Percentiles rank a stretch among this genome's conserved stretches.
Conservation (phyloP, 306 rosid genomes). For the Quercus alba region DNA sequence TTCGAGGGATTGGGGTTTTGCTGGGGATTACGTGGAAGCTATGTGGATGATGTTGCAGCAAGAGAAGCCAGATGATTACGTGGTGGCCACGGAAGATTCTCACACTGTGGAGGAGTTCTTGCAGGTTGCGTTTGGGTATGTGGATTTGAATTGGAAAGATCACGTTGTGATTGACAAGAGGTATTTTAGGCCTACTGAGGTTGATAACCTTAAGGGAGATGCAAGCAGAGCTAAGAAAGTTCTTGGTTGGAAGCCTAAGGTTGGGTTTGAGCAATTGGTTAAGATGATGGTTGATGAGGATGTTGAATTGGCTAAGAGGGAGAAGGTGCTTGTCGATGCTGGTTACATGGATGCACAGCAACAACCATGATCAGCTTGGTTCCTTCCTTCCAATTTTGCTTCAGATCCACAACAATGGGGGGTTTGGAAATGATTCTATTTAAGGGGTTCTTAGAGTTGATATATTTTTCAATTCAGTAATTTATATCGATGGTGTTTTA, state of each 20-base stretch:
- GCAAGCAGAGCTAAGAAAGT: slow-evolving; percentile 74
- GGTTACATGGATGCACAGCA: slow-evolving; percentile 98
- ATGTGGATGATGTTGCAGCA: slow-evolving; percentile 99
- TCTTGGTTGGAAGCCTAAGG: slow-evolving; percentile 93
- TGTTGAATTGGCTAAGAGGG: slow-evolving; percentile 79
- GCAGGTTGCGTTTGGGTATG: slow-evolving; percentile 80
- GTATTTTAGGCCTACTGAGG: slow-evolving; percentile 86
- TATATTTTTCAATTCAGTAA: slow-evolving; percentile 24
- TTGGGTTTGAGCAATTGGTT: slow-evolving; percentile 77
- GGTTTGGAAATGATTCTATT: neutral
- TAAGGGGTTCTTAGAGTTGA: slow-evolving; percentile 13
- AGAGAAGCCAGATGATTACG: slow-evolving; percentile 89
- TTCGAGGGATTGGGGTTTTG: slow-evolving; percentile 96
- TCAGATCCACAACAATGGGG: neutral
- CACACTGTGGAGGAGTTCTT: slow-evolving; percentile 93
- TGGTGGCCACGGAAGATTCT: slow-evolving; percentile 93
- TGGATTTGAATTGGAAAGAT: slow-evolving; percentile 80
- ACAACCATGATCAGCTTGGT: slow-evolving; percentile 54
- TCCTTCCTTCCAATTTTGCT: neutral
- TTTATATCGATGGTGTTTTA: slow-evolving; percentile 9
- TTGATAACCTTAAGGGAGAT: slow-evolving; percentile 88
- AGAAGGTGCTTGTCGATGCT: slow-evolving; percentile 98
- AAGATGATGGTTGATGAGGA: slow-evolving; percentile 99
- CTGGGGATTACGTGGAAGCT: slow-evolving; percentile 94
- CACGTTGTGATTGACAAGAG: slow-evolving; percentile 87